Percentiles rank a stretch among this genome's conserved stretches.
Conservation (phyloP, 495 filamentous ascomycete species). For the Penicillium silybi region DNA sequence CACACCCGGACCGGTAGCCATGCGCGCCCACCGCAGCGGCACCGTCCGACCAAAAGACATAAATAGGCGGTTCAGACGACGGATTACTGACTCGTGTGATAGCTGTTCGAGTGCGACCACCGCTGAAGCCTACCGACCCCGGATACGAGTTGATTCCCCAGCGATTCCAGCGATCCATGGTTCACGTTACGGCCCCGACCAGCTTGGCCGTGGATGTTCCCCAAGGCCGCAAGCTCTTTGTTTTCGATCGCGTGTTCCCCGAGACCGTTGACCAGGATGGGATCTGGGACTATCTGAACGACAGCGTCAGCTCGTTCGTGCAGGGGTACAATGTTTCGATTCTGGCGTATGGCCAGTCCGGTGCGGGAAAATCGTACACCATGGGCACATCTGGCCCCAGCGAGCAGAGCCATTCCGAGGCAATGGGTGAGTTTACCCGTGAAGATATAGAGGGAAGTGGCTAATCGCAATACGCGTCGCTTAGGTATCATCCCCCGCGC, state of each 20-base stretch:
- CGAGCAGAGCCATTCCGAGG: slow-evolving; percentile 68
- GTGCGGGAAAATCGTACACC: slow-evolving; percentile 98
- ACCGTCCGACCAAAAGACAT: neutral
- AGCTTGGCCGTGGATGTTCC: slow-evolving; percentile 84
- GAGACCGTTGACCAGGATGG: slow-evolving; percentile 82
- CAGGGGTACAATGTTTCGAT: slow-evolving; percentile 99
- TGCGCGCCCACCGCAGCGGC: slow-evolving; percentile 8
- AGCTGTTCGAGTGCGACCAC: slow-evolving; percentile 95
- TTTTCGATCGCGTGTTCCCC: slow-evolving; percentile 92
- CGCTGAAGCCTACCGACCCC: slow-evolving; percentile 77
- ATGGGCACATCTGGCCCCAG: slow-evolving; percentile 93
- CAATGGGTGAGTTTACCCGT: slow-evolving; percentile 64
- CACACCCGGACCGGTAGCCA: slow-evolving; percentile 6
- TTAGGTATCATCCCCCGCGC: slow-evolving; percentile 91
- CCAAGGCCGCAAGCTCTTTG: slow-evolving; percentile 88
- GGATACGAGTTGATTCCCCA: slow-evolving; percentile 93
- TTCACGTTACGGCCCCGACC: slow-evolving; percentile 79
- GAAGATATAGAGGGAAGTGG: neutral
- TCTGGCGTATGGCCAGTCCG: slow-evolving; percentile 97
- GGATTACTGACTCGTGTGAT: slow-evolving; percentile 10
- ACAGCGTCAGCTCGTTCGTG: slow-evolving; percentile 85
- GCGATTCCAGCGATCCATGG: slow-evolving; percentile 90
- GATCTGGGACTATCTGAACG: slow-evolving; percentile 90
- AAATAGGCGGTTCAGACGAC: neutral
- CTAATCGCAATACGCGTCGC: neutral